These are phyloP conservation scores for Lodderomyces pseudojiufengensis DNA, from an alignment of 1,139 yeast genomes.

Conservation along the genomic window DNA sequence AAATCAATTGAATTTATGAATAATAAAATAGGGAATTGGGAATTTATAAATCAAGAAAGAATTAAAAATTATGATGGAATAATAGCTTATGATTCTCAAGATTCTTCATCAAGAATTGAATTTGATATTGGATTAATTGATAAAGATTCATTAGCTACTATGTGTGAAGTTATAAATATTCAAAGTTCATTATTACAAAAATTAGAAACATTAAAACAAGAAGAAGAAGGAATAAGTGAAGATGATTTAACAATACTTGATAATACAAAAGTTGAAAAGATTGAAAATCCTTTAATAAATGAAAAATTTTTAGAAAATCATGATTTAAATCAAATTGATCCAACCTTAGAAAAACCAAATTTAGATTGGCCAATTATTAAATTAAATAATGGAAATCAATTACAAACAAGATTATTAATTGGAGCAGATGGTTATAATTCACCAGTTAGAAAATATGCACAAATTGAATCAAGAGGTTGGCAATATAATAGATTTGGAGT, in stretches of 20 bases:
- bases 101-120: conserved; percentile 59
- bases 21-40: conserved; percentile 70
- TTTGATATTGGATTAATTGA: conserved; percentile 58
- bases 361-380: conserved; percentile 76
- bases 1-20: conserved; percentile 65
- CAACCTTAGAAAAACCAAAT: conserved; percentile 22
- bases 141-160: conserved; percentile 54
- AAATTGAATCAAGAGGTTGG: conserved; percentile 90
- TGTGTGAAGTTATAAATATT: conserved; percentile 85
- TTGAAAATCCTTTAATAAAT: conserved; percentile 23
- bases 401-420: conserved; percentile 70
- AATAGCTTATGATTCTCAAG: conserved; percentile 78
- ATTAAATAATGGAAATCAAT: conserved; percentile 59
- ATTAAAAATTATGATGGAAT: conserved; percentile 77
- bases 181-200: conserved; percentile 65
- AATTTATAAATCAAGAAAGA: conserved; percentile 62
- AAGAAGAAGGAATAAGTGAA: conserved; percentile 21
- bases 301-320: conserved; percentile 14
- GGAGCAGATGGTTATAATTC: conserved; percentile 98
- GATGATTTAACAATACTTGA: conserved; percentile 47
- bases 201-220: conserved; percentile 49
- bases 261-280: conserved; percentile 60
- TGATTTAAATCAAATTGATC: conserved; percentile 17
- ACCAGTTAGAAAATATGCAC: conserved; percentile 81
- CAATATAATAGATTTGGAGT: conserved; percentile 82